Percentiles rank a stretch among this genome's conserved stretches.
phyloP scores from a whole-genome alignment of 768 basidiomycete species.

The Mrakia hoshinonis region DNA sequence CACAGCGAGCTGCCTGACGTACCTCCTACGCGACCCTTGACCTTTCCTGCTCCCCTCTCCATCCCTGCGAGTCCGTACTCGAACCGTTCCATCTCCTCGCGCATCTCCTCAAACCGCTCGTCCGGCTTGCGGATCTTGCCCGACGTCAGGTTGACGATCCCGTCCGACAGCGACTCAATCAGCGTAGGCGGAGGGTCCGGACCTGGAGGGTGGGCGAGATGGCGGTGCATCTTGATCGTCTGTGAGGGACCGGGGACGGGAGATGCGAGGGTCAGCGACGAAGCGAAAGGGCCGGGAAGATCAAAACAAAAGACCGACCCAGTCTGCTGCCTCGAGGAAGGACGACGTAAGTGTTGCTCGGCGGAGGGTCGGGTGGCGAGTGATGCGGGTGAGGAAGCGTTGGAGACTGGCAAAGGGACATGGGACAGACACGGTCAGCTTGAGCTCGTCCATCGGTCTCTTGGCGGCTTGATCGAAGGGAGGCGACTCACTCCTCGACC shows the following conservation, averaged over 20 bases:
- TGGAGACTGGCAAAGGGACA: constrained; percentile 55
- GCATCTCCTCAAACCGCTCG: constrained; percentile 85
- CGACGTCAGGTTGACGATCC: constrained; percentile 60
- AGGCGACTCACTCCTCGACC: constrained; percentile 26
- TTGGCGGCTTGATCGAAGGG: not conserved
- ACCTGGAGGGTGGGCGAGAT: constrained; percentile 80
- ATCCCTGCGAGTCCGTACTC: constrained; percentile 80
- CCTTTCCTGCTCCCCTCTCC: constrained; percentile 70
- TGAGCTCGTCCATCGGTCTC: not conserved
- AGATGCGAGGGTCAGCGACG: not conserved
- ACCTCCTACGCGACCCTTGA: constrained; percentile 79
- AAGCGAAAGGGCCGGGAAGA: not conserved
- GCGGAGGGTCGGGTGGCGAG: constrained; percentile 90
- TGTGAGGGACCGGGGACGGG: constrained; percentile 38
- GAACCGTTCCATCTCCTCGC: constrained; percentile 86
- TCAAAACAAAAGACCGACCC: constrained; percentile 53
- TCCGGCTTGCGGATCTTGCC: constrained; percentile 91
- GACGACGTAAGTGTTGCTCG: constrained; percentile 81
- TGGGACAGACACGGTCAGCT: not conserved
- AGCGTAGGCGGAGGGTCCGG: constrained; percentile 59
- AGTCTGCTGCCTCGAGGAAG: constrained; percentile 96
- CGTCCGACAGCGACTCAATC: constrained; percentile 92
- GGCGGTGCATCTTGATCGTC: constrained; percentile 97
- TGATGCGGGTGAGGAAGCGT: constrained; percentile 78
- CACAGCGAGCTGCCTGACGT: constrained; percentile 34